These are phyloP conservation scores for Solanum peruvianum DNA, from an alignment of 257 asterid species.

Conservation along the genomic window DNA sequence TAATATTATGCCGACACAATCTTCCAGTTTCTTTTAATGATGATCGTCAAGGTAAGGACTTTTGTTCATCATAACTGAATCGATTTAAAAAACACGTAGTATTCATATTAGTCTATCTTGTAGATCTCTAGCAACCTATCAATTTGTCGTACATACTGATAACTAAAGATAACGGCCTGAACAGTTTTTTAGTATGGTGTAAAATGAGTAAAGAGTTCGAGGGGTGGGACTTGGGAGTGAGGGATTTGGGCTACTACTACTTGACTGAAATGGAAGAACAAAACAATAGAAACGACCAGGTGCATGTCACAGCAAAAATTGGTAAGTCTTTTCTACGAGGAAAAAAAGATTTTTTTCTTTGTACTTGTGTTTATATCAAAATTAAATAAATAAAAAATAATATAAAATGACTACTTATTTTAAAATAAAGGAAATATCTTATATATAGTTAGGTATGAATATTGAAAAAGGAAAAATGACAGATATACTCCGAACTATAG, in stretches of 20 bases:
- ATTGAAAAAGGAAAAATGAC: too few relatives aligned
- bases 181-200: too few relatives aligned
- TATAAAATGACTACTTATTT: too few relatives aligned
- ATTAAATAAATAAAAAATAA: too few relatives aligned
- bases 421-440: too few relatives aligned
- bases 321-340: too few relatives aligned
- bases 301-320: neutral
- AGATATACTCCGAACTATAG: too few relatives aligned
- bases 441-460: too few relatives aligned
- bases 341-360: too few relatives aligned
- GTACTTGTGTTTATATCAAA: too few relatives aligned
- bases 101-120: neutral
- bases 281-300: neutral
- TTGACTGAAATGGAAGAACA: neutral
- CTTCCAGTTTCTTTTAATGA: neutral
- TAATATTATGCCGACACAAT: neutral
- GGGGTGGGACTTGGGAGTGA: neutral
- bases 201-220: neutral
- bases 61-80: neutral
- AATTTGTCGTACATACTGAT: neutral
- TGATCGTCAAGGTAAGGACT: neutral
- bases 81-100: neutral
- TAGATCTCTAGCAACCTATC: neutral
- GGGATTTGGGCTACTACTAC: neutral
- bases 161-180: too few relatives aligned